Evolutionary conservation across 805 yeast species (phyloP), one percentile per base, ranked within the genome.

Genomic region (Ascoidea asiatica): DNA sequence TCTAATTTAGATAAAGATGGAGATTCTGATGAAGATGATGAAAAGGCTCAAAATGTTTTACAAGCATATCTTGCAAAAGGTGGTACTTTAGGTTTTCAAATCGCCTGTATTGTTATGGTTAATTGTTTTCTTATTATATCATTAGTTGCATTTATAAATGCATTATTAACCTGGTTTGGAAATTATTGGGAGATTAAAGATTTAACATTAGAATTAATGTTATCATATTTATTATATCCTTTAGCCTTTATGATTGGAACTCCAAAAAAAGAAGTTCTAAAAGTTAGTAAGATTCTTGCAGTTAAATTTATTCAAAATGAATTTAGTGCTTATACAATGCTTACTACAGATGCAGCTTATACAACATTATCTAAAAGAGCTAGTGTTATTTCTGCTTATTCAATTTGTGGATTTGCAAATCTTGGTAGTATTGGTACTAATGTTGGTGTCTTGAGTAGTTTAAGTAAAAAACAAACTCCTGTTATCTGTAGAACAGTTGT

Each of bases 111-210:
- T 21, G 73, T 77, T 64, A 54, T 72, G 67, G 65, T 77, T 46
- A 78, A 75, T 53, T 67, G 75, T 57, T 53, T 77, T 62, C 75
- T 81, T 67, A 76, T 77, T 53, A 77, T 77, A 61, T 77, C 75
- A 1, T 56, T 75, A 39, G 79, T 77, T 46, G 70, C 79, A 4
- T 63, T 77, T 52, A 56, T 71, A 52, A 74, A 77, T 54, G 79
- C 73, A 5, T 53, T 77, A 21, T 65, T 77, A 48, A 66, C 74
- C 4, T 76, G 79, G 76, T 77, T 77, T 50, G 81, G 80, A 48
- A 64, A 67, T 42, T 77, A 72, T 63, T 77, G 81, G 82, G 73
- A 75, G 50, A 77, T 77, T 51, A 55, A 65, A 21, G 53, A 56
- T 11, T 67, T 77, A 49, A 67, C 78, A 8, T 60, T 77, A 52